A percentile compares a stretch with the other conserved stretches of the same genome.
phyloP scores from a whole-genome alignment of 2,329 filamentous ascomycete genomes.

The Ceratocystis ficicola region DNA sequence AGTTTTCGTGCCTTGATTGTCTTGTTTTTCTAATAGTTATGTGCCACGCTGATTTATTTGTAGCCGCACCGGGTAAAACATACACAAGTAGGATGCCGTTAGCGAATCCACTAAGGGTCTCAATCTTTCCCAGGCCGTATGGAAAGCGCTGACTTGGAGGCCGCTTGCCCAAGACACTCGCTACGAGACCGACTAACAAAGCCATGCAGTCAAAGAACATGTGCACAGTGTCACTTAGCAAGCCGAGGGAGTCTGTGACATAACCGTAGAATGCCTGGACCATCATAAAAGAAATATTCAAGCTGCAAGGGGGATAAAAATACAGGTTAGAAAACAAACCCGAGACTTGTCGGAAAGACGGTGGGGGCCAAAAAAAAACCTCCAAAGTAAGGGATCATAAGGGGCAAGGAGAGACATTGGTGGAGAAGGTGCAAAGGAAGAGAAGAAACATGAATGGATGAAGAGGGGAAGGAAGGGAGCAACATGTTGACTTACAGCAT shows the following conservation, averaged over 20 bases:
- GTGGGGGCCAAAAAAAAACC: not conserved
- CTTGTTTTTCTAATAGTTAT: not conserved
- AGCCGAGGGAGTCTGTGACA: constrained; percentile 77
- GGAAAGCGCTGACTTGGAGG: constrained; percentile 78
- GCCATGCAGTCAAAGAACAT: constrained; percentile 99
- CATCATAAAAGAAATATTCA: constrained; percentile 91
- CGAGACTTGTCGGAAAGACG: not conserved
- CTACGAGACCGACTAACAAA: constrained; percentile 76
- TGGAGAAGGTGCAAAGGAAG: not conserved
- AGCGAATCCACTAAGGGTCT: constrained; percentile 89
- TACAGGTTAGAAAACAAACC: not conserved
- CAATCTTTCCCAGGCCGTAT: constrained; percentile 93
- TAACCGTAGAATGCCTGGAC: constrained; percentile 92
- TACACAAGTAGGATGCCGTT: constrained; percentile 91
- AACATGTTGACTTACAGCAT: constrained; percentile 55
- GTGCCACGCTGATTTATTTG: no score
- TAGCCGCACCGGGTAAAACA: constrained; percentile 26
- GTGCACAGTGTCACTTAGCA: constrained; percentile 96
- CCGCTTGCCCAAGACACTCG: constrained; percentile 94
- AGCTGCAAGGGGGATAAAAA: constrained; percentile 36
- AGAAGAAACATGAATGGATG: not conserved
- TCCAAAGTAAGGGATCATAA: not conserved
- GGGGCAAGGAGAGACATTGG: not conserved
- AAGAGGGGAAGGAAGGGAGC: not conserved
- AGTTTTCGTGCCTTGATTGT: not conserved